These are phyloP conservation scores for Suhomyces pyralidae DNA, from an alignment of 805 yeast genomes.

Conservation along the genomic window DNA sequence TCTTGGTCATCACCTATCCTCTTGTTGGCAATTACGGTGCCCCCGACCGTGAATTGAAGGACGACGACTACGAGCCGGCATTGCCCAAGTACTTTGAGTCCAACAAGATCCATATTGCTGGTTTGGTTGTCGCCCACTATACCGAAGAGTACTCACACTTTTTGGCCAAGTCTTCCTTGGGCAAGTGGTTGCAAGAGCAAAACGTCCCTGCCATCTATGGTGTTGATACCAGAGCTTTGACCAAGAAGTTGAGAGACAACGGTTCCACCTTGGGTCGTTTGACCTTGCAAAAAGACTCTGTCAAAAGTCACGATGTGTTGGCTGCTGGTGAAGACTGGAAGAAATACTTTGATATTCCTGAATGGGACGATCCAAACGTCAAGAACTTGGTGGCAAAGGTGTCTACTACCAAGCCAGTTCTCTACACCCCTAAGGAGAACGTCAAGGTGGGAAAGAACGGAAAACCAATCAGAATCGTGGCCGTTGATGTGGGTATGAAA, in stretches of 20 bases:
- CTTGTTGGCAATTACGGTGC: conserved; percentile 99
- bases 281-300: conserved; percentile 58
- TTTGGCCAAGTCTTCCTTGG: conserved; percentile 88
- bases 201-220: conserved; percentile 96
- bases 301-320: conserved; percentile 31
- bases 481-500: conserved; percentile 97
- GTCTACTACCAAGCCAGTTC: conserved; percentile 69
- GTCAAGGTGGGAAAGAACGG: conserved; percentile 63
- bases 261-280: conserved; percentile 95
- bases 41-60: conserved; percentile 71
- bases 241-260: conserved; percentile 85
- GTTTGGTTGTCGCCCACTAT: conserved; percentile 93
- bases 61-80: conserved; percentile 69
- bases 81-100: conserved; percentile 94
- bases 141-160: conserved; percentile 94
- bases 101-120: conserved; percentile 89
- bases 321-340: conserved; percentile 49
- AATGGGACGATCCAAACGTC: conserved; percentile 90
- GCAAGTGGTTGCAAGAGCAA: conserved; percentile 88
- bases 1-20: conserved; percentile 93
- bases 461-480: conserved; percentile 74
- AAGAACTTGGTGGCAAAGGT: conserved; percentile 91
- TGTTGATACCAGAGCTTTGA: conserved; percentile 93
- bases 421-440: conserved; percentile 68
- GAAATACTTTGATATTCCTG: conserved; percentile 65